Evolutionary conservation across 257 asterid species (phyloP).

Genomic region (Forsythia suspensa): DNA sequence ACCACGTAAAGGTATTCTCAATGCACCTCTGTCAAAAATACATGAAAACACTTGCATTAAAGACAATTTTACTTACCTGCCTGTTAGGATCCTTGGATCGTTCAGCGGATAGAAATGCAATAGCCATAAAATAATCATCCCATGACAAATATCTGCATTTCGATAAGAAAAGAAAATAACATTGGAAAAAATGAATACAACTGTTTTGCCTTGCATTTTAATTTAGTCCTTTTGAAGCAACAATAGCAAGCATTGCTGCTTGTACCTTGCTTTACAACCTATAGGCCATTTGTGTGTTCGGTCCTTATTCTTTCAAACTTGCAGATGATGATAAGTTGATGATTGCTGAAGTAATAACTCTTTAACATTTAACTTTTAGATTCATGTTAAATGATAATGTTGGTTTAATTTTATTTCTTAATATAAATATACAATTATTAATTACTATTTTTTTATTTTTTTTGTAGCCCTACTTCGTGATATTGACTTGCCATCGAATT

Average conservation of each 20-base stretch:
- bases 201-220: not conserved
- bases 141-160: conserved; percentile 71
- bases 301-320: too few relatives aligned
- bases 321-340: too few relatives aligned
- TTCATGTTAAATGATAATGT: too few relatives aligned
- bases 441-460: too few relatives aligned
- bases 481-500: too few relatives aligned
- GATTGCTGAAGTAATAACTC: too few relatives aligned
- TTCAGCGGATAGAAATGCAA: conserved; percentile 90
- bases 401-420: too few relatives aligned
- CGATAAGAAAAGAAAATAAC: not conserved
- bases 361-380: too few relatives aligned
- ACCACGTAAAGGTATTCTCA: not conserved
- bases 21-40: not conserved
- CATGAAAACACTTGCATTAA: not conserved
- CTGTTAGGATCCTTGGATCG: conserved; percentile 96
- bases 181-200: not conserved
- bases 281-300: too few relatives aligned
- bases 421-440: too few relatives aligned
- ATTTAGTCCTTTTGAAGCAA: not conserved
- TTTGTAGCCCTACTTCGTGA: too few relatives aligned
- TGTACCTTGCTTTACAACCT: not conserved
- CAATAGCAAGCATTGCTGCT: not conserved
- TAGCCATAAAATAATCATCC: conserved; percentile 96
- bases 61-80: conserved; percentile 48